A percentile compares a stretch with the other conserved stretches of the same genome.
These are phyloP conservation scores for Colletotrichum eleusines DNA, from an alignment of 2,329 filamentous ascomycete species.

Conservation along the genomic window DNA sequence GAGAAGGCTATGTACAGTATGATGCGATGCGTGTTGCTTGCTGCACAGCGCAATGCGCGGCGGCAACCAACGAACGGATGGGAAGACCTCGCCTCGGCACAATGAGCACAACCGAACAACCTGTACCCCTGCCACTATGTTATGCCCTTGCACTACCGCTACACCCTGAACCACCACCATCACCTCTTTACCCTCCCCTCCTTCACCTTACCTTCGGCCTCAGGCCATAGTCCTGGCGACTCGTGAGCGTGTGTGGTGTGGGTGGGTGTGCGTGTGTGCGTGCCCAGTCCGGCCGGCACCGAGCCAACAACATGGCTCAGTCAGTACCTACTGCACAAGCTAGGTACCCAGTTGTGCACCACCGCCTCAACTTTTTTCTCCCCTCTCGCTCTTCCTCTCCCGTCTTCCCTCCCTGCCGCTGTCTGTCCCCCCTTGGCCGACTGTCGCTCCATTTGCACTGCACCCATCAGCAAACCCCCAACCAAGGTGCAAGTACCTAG, in stretches of 20 bases:
- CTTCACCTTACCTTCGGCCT: constrained; percentile 15
- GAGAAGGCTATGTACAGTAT: constrained; percentile 9
- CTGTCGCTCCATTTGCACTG: constrained; percentile 33
- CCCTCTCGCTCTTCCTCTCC: background rate
- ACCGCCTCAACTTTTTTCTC: background rate
- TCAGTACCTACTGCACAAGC: background rate
- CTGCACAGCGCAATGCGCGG: constrained; percentile 13
- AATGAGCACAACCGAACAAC: constrained; percentile 15
- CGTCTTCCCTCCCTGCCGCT: background rate
- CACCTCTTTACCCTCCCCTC: background rate
- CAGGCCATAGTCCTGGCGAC: constrained; percentile 18
- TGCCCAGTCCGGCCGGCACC: constrained; percentile 33
- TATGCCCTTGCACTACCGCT: constrained; percentile 16
- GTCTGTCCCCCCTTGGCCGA: background rate
- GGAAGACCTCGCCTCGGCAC: constrained; percentile 24
- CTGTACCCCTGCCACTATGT: background rate
- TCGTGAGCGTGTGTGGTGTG: constrained; percentile 1
- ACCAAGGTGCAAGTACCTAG: constrained; percentile 15
- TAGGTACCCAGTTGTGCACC: background rate
- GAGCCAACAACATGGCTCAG: constrained; percentile 29
- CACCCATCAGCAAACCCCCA: constrained; percentile 30
- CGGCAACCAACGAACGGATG: constrained; percentile 8
- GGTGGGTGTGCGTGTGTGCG: background rate
- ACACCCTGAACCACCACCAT: constrained; percentile 3
- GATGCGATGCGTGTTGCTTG: background rate